Percentiles rank a stretch among this genome's conserved stretches.
Conservation (phyloP, 352 stramenopile species). For the Globisporangium paddicum region DNA sequence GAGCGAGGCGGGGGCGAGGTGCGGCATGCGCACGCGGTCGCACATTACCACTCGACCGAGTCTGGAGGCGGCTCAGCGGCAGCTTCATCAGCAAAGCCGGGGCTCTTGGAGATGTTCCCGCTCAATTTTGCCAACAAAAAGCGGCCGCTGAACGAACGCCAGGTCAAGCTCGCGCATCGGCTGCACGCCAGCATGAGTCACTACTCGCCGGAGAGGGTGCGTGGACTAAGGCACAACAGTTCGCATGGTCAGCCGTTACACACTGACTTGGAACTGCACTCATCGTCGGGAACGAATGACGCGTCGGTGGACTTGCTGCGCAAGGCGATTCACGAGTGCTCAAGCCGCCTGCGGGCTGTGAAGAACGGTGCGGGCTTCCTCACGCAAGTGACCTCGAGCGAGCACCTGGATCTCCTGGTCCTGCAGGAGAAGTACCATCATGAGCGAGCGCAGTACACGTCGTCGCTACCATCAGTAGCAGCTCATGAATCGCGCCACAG, state of each 20-base stretch:
- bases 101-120: conserved; percentile 31
- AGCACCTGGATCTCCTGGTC: conserved; percentile 26
- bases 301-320: conserved; percentile 45
- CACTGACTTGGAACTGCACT: conserved; percentile 11
- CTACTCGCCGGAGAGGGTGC: conserved; percentile 45
- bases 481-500: background rate
- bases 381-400: conserved; percentile 22
- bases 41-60: background rate
- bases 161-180: conserved; percentile 43
- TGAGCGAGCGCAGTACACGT: conserved; percentile 2
- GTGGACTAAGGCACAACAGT: conserved; percentile 19
- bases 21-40: background rate
- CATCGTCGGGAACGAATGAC: conserved; percentile 13
- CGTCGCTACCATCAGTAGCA: background rate
- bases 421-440: conserved; percentile 30
- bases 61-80: background rate
- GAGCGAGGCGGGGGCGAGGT: background rate
- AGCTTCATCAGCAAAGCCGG: background rate
- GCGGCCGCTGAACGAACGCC: conserved; percentile 36
- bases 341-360: conserved; percentile 35
- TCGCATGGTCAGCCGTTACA: background rate
- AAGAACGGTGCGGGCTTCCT: conserved; percentile 51
- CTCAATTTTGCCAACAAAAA: conserved; percentile 28
- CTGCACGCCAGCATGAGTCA: conserved; percentile 42
- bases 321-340: conserved; percentile 46